phyloP scores from a whole-genome alignment of 1,284 basidiomycete species.

The Austroboletus novae-zelandiae region DNA sequence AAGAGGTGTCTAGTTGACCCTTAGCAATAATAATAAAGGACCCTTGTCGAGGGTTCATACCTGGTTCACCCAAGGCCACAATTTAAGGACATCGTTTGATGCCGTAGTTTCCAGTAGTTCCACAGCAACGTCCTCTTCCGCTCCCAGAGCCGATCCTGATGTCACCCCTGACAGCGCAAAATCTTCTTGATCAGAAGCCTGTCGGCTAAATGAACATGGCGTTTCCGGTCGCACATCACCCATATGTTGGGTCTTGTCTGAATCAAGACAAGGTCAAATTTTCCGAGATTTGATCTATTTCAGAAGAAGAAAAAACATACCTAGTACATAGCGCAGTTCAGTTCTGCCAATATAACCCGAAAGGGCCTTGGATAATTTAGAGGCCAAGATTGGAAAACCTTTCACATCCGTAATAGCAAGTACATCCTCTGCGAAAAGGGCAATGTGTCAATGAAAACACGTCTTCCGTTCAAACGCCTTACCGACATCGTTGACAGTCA shows the following conservation, averaged over 20 bases:
- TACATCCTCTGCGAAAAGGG: constrained; percentile 53
- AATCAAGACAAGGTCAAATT: constrained; percentile 1
- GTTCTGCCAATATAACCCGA: constrained; percentile 88
- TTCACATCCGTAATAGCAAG: constrained; percentile 75
- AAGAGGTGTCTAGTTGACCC: constrained; percentile 71
- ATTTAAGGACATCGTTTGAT: constrained; percentile 61
- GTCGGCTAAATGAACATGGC: constrained; percentile 65
- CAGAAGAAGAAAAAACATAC: constrained; percentile 36
- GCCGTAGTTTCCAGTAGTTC: constrained; percentile 60
- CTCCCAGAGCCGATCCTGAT: constrained; percentile 52
- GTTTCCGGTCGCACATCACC: constrained; percentile 64
- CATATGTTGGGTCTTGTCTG: constrained; percentile 71
- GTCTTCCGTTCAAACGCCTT: constrained; percentile 27
- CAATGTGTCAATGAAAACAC: not conserved
- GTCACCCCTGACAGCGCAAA: constrained; percentile 47
- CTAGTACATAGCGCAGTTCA: constrained; percentile 84
- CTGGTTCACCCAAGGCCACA: constrained; percentile 92
- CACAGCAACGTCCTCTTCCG: constrained; percentile 65
- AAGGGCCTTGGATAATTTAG: constrained; percentile 53
- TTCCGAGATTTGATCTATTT: not conserved
- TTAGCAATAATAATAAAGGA: constrained; percentile 9
- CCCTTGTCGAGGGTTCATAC: constrained; percentile 39
- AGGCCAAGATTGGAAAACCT: constrained; percentile 87
- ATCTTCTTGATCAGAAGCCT: constrained; percentile 44
- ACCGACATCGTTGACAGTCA: constrained; percentile 80